Base-by-base conservation (phyloP, 345 rosid genomes). In the Excoecaria agallocha region DNA sequence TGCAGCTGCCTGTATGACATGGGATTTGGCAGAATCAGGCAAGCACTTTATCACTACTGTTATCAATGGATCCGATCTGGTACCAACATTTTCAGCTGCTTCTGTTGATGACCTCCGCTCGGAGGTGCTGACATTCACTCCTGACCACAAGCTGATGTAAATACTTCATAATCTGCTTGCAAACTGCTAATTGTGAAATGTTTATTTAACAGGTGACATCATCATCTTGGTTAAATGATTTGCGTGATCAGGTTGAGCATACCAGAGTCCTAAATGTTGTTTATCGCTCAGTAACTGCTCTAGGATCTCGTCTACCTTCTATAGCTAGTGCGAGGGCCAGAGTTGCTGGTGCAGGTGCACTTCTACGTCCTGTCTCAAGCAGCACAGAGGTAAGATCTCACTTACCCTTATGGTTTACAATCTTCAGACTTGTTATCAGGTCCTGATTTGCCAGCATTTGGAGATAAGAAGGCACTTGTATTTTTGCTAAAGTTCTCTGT, bases 1-100 rank as follows among this genome's bases (percentile, higher is more conserved):
- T 74, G 87, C 91, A 95, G 99, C 98, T 80, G 99, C 99, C 25
- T 96, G 97, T 80, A 89, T 96, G 98, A 96, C 99, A 43, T 96
- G 96, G 97, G 98, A 96, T 65, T 86, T 96, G 83, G 99, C 99
- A 66, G 99, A 95, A 80, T 95, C 99, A 57, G 99, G 99, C 75
- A 96, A 90, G 84, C 89, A 87, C 70, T 96, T 93, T 79, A 86
- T 89, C 64, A 86, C 94, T 35, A 89, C 96, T 30, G 78, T 90
- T 57, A 80, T 96, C 57, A 93, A 96, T 78, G 99, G 99, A 63
- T 93, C 96, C 50, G 99, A 96, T 86, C 77, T 93, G 69, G 99
- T 96, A 73, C 98, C 99, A 64, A 90, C 98, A 67, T 96, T 91
- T 77, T 96, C 99, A 70, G 78, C 98, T 71, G 84, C 93, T 77